These are phyloP conservation scores for Penicillium aurantiogriseum DNA, from an alignment of 2,329 filamentous ascomycete genomes.

Conservation along the genomic window DNA sequence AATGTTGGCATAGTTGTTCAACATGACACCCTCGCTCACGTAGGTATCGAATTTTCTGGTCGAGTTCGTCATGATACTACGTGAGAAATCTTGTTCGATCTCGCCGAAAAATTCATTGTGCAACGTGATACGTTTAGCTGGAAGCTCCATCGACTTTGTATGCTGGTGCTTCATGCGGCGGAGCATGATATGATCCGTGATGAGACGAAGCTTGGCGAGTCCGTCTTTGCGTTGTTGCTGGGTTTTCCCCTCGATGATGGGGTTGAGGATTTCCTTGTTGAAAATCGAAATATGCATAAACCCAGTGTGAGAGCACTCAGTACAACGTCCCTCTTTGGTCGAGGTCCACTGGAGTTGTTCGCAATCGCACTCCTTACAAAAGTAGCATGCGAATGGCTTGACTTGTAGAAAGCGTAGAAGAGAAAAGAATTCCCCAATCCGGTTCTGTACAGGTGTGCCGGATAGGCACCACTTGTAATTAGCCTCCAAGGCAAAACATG, in stretches of 20 bases:
- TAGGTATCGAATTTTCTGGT: conserved; percentile 92
- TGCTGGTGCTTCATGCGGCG: conserved; percentile 92
- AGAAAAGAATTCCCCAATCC: conserved; percentile 96
- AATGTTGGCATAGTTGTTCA: conserved; percentile 98
- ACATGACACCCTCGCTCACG: conserved; percentile 85
- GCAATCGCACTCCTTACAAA: conserved; percentile 85
- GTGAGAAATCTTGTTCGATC: conserved; percentile 91
- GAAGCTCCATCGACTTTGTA: conserved; percentile 91
- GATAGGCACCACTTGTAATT: conserved; percentile 94
- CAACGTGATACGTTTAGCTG: conserved; percentile 88
- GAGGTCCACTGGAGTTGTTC: conserved; percentile 80
- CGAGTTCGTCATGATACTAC: conserved; percentile 91
- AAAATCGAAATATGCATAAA: conserved; percentile 77
- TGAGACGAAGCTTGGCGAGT: conserved; percentile 76
- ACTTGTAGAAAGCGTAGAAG: conserved; percentile 88
- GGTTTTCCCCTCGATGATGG: conserved; percentile 60
- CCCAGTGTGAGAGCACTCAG: conserved; percentile 62
- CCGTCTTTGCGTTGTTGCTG: conserved; percentile 62
- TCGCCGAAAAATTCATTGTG: conserved; percentile 96
- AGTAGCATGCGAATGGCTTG: conserved; percentile 85
- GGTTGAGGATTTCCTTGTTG: conserved; percentile 92
- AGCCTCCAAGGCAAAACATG: conserved; percentile 86
- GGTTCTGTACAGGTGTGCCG: conserved; percentile 92
- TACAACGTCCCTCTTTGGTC: conserved; percentile 69
- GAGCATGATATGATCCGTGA: conserved; percentile 94